These are phyloP conservation scores for Steccherinum ochraceum DNA, from an alignment of 768 basidiomycete genomes.

Conservation along the genomic window DNA sequence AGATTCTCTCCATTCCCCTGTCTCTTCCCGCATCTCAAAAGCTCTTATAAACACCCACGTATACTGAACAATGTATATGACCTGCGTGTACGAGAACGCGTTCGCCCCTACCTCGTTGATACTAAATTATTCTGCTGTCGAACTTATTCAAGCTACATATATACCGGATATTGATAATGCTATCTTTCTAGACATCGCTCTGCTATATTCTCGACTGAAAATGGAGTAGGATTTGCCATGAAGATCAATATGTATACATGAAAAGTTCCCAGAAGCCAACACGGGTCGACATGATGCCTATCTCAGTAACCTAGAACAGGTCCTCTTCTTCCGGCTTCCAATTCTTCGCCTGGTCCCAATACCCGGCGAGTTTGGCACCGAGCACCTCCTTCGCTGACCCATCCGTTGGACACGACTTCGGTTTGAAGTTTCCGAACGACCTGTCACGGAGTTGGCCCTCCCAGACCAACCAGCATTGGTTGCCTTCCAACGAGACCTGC, in stretches of 20 bases:
- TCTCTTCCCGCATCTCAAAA: background rate
- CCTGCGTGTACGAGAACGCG: background rate
- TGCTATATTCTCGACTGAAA: too few relatives aligned
- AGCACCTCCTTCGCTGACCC: constrained; percentile 78
- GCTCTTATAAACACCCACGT: too few relatives aligned
- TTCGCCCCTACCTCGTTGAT: background rate
- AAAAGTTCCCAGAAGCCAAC: too few relatives aligned
- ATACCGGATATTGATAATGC: background rate
- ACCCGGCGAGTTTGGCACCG: constrained; percentile 78
- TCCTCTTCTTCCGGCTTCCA: constrained; percentile 83
- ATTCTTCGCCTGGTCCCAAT: constrained; percentile 95
- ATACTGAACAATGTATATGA: too few relatives aligned
- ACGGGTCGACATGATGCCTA: too few relatives aligned
- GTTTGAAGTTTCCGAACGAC: constrained; percentile 73
- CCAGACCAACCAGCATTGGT: constrained; percentile 90
- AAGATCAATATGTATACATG: too few relatives aligned
- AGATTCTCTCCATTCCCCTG: background rate
- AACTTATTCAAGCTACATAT: background rate
- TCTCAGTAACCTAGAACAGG: constrained; percentile 50
- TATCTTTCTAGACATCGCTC: too few relatives aligned
- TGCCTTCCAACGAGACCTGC: constrained; percentile 68
- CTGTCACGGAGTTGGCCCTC: constrained; percentile 84
- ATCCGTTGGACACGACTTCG: constrained; percentile 80
- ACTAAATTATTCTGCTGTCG: background rate
- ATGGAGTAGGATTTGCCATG: too few relatives aligned